Conservation (phyloP, 768 basidiomycete species). For the Tricholoma saponaceum region DNA sequence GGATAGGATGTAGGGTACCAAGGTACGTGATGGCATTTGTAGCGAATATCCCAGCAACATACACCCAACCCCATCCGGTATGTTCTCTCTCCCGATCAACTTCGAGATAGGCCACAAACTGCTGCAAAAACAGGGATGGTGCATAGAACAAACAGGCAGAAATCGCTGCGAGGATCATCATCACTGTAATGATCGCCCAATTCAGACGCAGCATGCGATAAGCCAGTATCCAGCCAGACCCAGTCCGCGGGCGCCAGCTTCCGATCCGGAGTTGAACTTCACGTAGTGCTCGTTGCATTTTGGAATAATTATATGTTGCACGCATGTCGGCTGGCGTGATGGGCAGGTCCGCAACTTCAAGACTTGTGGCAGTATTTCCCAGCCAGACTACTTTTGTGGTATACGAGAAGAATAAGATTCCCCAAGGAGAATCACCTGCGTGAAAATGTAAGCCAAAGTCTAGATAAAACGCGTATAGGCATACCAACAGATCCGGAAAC, state of each 20-base stretch:
- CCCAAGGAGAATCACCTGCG: conserved; percentile 55
- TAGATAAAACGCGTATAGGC: conserved; percentile 4
- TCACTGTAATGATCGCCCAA: conserved; percentile 28
- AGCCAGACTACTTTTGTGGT: conserved; percentile 85
- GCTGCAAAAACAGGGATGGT: conserved; percentile 56
- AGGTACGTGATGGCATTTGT: conserved; percentile 28
- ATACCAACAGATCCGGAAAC: conserved; percentile 61
- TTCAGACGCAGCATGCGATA: conserved; percentile 63
- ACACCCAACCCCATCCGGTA: conserved; percentile 73
- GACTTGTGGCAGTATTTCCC: conserved; percentile 64
- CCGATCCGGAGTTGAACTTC: conserved; percentile 46
- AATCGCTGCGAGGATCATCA: conserved; percentile 48
- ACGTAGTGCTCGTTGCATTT: conserved; percentile 58
- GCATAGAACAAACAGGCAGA: conserved; percentile 64
- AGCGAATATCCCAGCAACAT: conserved; percentile 32
- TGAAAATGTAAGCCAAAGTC: not conserved
- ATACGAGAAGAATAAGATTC: conserved; percentile 76
- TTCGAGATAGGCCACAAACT: conserved; percentile 55
- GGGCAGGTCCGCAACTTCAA: conserved; percentile 88
- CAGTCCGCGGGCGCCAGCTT: conserved; percentile 55
- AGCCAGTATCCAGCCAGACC: conserved; percentile 60
- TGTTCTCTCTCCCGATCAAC: conserved; percentile 51
- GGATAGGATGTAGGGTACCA: conserved; percentile 11
- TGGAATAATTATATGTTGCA: conserved; percentile 53
- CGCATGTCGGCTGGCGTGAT: conserved; percentile 76